These are phyloP conservation scores for Ophiostoma ips DNA, from an alignment of 2,329 filamentous ascomycete species.

Conservation along the genomic window DNA sequence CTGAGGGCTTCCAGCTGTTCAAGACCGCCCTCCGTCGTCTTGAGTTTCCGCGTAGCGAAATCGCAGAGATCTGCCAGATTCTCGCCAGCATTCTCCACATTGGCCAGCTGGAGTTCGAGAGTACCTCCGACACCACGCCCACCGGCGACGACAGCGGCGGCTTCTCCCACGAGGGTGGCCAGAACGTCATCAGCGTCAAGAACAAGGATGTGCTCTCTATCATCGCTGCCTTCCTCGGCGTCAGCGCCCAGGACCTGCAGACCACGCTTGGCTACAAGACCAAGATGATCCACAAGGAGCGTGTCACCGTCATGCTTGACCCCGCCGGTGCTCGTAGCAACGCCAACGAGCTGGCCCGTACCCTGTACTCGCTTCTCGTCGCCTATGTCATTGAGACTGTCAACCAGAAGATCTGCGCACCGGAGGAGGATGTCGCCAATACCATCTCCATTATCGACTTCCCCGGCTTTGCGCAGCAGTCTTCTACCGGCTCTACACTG, in stretches of 20 bases:
- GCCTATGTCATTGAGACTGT: slow-evolving; percentile 87
- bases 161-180: slow-evolving; percentile 87
- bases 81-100: slow-evolving; percentile 92
- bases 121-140: slow-evolving; percentile 62
- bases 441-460: slow-evolving; percentile 94
- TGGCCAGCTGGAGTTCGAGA: slow-evolving; percentile 88
- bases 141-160: slow-evolving; percentile 85
- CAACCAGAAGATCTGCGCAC: slow-evolving; percentile 77
- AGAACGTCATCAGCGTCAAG: slow-evolving; percentile 72
- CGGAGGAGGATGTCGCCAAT: slow-evolving; percentile 80
- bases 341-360: slow-evolving; percentile 85
- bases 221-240: slow-evolving; percentile 87
- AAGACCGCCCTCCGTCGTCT: slow-evolving; percentile 89
- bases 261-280: slow-evolving; percentile 88
- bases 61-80: slow-evolving; percentile 93
- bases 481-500: slow-evolving; percentile 68
- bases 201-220: slow-evolving; percentile 83
- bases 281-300: slow-evolving; percentile 88
- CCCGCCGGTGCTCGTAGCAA: slow-evolving; percentile 79
- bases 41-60: slow-evolving; percentile 84
- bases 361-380: slow-evolving; percentile 84
- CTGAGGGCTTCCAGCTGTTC: slow-evolving; percentile 92
- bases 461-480: slow-evolving; percentile 78
- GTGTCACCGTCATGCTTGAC: slow-evolving; percentile 97
- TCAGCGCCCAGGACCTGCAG: slow-evolving; percentile 69